Percentiles rank a stretch among this genome's conserved stretches.
These are phyloP conservation scores for Tulasnella sp. DNA, from an alignment of 768 basidiomycete genomes.

Conservation along the genomic window DNA sequence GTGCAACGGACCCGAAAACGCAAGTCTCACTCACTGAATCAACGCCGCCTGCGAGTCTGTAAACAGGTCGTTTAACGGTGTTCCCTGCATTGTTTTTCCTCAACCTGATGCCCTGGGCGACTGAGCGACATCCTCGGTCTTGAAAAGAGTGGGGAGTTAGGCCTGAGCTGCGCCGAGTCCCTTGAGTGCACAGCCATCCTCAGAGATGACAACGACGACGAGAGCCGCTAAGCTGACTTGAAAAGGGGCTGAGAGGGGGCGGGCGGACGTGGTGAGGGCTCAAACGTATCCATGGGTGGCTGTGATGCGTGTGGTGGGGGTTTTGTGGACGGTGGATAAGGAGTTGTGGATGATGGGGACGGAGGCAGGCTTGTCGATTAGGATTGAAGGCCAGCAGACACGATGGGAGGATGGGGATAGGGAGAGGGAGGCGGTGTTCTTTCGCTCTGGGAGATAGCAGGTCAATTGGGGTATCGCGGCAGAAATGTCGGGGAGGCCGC, in stretches of 20 bases:
- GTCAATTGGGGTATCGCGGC: no score
- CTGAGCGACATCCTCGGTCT: constrained; percentile 60
- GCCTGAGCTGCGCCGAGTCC: constrained; percentile 65
- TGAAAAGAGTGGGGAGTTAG: constrained; percentile 69
- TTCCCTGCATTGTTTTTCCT: constrained; percentile 48
- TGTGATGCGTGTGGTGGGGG: constrained; percentile 50
- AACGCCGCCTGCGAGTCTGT: constrained; percentile 56
- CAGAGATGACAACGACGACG: constrained; percentile 46
- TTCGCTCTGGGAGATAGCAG: no score
- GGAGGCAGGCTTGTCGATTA: constrained; percentile 56
- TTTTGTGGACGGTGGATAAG: constrained; percentile 49
- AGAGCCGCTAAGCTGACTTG: constrained; percentile 58
- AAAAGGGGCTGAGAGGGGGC: constrained; percentile 56
- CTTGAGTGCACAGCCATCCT: constrained; percentile 62
- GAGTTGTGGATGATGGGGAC: constrained; percentile 67
- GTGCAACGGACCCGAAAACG: not conserved
- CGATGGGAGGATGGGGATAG: not conserved
- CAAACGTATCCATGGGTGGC: constrained; percentile 58
- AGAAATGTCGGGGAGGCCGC: no score
- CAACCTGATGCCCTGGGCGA: constrained; percentile 54
- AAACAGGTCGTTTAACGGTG: constrained; percentile 48
- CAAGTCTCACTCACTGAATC: constrained; percentile 48
- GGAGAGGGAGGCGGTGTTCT: no score
- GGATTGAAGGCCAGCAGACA: constrained; percentile 13
- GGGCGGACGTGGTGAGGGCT: constrained; percentile 55